Conservation (phyloP, 2,329 filamentous ascomycete genomes). For the Paraphaeosphaeria sporulosa region DNA sequence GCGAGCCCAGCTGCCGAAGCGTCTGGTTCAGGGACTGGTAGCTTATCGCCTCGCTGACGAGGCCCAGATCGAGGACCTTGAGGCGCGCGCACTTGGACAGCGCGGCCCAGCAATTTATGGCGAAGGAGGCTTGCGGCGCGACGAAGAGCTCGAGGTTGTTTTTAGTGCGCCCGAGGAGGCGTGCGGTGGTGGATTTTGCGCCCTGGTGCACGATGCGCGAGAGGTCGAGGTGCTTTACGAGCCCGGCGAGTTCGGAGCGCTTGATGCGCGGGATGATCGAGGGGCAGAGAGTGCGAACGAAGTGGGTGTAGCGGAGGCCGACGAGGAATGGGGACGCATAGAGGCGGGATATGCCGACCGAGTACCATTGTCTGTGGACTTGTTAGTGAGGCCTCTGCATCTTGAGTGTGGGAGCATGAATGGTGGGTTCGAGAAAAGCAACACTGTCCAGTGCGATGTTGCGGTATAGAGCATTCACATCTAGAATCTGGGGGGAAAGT, state of each 20-base stretch:
- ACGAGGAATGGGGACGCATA: constrained; percentile 61
- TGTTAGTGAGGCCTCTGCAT: constrained; percentile 1
- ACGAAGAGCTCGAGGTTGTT: constrained; percentile 61
- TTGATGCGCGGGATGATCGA: constrained; percentile 58
- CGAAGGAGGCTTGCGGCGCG: constrained; percentile 66
- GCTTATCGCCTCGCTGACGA: constrained; percentile 60
- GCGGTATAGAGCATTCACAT: not conserved
- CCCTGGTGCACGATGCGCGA: constrained; percentile 65
- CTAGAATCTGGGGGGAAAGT: not conserved
- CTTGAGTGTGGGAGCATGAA: too few species aligned
- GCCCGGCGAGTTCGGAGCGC: constrained; percentile 56
- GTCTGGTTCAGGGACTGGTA: constrained; percentile 60
- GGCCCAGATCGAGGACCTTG: constrained; percentile 59
- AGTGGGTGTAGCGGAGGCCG: constrained; percentile 62
- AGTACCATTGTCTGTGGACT: constrained; percentile 62
- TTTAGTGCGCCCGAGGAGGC: constrained; percentile 63
- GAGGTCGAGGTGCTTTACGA: constrained; percentile 63
- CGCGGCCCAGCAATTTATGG: constrained; percentile 63
- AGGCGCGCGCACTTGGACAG: constrained; percentile 64
- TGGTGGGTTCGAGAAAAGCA: not conserved
- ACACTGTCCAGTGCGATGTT: not conserved
- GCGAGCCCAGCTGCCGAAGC: constrained; percentile 54
- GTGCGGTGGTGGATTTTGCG: constrained; percentile 64
- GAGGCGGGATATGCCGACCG: constrained; percentile 58
- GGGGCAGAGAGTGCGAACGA: constrained; percentile 63